Base-by-base conservation (phyloP, 805 yeast genomes). In the Spathaspora sp. region DNA sequence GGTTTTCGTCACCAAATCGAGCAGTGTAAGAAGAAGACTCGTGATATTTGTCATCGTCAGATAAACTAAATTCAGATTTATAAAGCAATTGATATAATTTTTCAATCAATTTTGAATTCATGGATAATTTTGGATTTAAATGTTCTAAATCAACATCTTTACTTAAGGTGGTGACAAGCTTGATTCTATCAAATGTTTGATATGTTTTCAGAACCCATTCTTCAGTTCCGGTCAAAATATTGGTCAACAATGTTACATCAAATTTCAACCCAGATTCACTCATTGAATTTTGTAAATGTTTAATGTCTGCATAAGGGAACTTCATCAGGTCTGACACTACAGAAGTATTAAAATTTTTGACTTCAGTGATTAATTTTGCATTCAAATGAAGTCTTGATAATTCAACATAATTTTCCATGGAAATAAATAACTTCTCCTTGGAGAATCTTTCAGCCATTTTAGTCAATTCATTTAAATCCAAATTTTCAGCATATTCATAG, bases 11-110 rank as follows among this genome's bases (percentile, higher is more conserved):
- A 0, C 46, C 56, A 28, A 48, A 47, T 14, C 45, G 28, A 31
- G 48, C 52, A 18, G 50, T 45, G 48, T 59, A 67, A 0, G 70
- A 59, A 3, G 76, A 66, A 1, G 68, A 61, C 6, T 50, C 52
- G 29, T 55, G 54, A 50, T 67, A 67, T 0, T 48, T 43, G 44
- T 72, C 77, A 0, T 61, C 69, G 7, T 57, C 60, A 0, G 72
- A 56, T 51, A 70, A 68, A 50, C 63, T 65, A 47, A 56, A 59
- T 26, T 58, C 57, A 16, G 59, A 52, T 44, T 65, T 70, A 23
- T 58, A 55, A 18, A 58, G 38, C 3, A 68, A 26, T 26, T 55
- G 54, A 42, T 57, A 50, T 10, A 63, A 18, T 49, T 60, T 62
- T 23, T 60, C 63, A 28, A 62, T 54, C 18, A 67, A 49, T 7